These are phyloP conservation scores for Lepidium aucheri DNA, from an alignment of 345 rosid genomes.

Conservation along the genomic window DNA sequence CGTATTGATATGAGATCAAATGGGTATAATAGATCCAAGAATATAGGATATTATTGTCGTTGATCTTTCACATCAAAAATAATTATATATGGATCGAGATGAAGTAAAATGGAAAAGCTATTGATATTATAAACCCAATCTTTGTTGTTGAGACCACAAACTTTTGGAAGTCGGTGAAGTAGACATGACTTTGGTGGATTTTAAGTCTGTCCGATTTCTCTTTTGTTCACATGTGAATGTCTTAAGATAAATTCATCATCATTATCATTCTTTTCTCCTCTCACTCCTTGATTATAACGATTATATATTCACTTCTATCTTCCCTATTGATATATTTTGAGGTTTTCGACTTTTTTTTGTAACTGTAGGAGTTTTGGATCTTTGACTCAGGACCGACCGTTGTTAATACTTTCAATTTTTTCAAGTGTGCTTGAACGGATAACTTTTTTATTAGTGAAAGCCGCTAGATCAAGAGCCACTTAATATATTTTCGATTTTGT, in stretches of 20 bases:
- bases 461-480: no score
- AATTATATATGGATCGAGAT: neutral
- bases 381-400: no score
- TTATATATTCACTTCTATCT: neutral
- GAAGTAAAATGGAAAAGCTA: neutral
- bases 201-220: constrained; percentile 23
- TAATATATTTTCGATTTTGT: no score
- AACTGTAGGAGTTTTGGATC: no score
- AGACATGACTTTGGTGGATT: constrained; percentile 29
- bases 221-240: constrained; percentile 17
- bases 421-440: no score
- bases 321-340: neutral
- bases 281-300: neutral
- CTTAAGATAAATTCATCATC: constrained; percentile 21
- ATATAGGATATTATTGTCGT: constrained; percentile 1
- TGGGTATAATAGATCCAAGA: neutral
- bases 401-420: no score
- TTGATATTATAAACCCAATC: neutral
- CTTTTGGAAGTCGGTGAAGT: constrained; percentile 18
- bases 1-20: neutral
- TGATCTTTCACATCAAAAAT: constrained; percentile 5
- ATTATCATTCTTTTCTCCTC: neutral
- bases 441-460: no score
- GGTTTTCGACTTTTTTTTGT: no score
- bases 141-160: constrained; percentile 21